Conservation (phyloP, 1,284 basidiomycete species). For the Irpex sp. region DNA sequence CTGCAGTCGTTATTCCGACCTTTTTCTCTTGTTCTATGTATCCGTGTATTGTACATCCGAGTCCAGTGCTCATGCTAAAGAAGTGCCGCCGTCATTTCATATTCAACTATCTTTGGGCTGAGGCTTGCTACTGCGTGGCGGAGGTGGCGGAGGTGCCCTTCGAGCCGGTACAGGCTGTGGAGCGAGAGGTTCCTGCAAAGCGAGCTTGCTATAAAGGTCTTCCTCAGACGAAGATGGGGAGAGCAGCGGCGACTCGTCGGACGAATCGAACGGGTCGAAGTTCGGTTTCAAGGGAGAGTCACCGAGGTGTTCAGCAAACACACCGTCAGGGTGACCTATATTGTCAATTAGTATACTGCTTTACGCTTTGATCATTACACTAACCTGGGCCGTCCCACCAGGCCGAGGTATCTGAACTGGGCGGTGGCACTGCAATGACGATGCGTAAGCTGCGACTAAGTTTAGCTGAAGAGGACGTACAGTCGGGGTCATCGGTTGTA, state of each 20-base stretch:
- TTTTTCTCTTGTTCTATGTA: background rate
- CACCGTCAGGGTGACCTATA: constrained; percentile 62
- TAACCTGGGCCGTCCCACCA: constrained; percentile 78
- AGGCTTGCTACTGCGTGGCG: constrained; percentile 23
- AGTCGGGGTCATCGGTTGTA: constrained; percentile 34
- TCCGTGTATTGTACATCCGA: constrained; percentile 5
- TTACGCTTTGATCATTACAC: constrained; percentile 14
- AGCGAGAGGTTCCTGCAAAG: constrained; percentile 58
- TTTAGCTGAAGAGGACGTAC: constrained; percentile 20
- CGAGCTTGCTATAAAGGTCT: constrained; percentile 68
- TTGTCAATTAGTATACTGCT: background rate
- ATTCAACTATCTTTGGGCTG: constrained; percentile 1
- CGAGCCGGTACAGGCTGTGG: constrained; percentile 25
- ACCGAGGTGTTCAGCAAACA: constrained; percentile 43
- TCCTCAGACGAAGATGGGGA: constrained; percentile 82
- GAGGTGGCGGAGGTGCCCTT: constrained; percentile 35
- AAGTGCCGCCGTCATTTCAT: background rate
- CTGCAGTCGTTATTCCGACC: background rate
- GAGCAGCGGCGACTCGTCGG: constrained; percentile 57
- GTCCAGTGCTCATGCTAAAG: constrained; percentile 1
- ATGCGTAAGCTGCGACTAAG: constrained; percentile 21
- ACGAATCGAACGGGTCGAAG: constrained; percentile 68
- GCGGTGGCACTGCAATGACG: constrained; percentile 61
- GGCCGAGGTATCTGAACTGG: constrained; percentile 66
- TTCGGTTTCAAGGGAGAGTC: constrained; percentile 25